Evolutionary conservation across 345 rosid genomes (phyloP).

Genomic region (Hibiscus tridactylites): DNA sequence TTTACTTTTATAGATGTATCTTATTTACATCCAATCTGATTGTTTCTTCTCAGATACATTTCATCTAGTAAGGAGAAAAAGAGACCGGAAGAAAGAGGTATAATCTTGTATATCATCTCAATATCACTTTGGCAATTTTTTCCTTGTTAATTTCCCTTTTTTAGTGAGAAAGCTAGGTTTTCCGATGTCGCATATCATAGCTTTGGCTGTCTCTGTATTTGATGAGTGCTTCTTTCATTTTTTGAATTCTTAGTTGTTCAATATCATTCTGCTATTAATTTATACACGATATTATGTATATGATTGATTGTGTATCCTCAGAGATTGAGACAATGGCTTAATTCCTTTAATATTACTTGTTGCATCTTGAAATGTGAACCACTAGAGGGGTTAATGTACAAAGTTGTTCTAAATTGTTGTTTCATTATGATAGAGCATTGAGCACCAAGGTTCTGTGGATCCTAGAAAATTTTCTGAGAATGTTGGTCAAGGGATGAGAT

Average conservation of each 20-base stretch:
- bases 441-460: constrained; percentile 29
- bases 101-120: neutral
- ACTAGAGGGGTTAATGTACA: neutral
- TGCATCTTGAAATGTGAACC: neutral
- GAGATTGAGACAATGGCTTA: neutral
- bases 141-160: neutral
- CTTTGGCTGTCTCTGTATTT: neutral
- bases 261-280: neutral
- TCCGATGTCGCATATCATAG: neutral
- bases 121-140: neutral
- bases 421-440: constrained; percentile 30
- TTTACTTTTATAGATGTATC: neutral
- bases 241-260: neutral
- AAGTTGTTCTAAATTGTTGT: constrained; percentile 13
- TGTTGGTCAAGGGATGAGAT: constrained; percentile 20
- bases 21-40: constrained; percentile 9
- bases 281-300: neutral
- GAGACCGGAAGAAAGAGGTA: constrained; percentile 84
- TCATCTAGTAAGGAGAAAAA: constrained; percentile 69
- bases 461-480: constrained; percentile 34
- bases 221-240: neutral
- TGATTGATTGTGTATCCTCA: neutral
- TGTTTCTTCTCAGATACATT: constrained; percentile 55
- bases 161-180: neutral
- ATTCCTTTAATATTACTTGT: neutral